A percentile compares a stretch with the other conserved stretches of the same genome.
phyloP scores from a whole-genome alignment of 495 filamentous ascomycete genomes.

The Cairneyella variabilis region DNA sequence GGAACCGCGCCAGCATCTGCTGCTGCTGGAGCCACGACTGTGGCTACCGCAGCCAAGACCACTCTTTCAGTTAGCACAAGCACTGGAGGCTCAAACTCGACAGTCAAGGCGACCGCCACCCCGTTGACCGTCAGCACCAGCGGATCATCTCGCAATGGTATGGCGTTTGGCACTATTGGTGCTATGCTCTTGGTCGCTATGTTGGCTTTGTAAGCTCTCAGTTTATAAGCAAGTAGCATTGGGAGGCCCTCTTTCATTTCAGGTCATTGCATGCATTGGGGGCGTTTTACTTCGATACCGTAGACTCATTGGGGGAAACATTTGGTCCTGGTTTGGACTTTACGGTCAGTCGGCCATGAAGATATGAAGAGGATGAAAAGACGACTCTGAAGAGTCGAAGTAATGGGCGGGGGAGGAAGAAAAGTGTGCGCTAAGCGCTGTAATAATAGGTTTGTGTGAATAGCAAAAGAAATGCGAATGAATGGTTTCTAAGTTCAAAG shows the following conservation, averaged over 20 bases:
- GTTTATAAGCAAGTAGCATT: not conserved
- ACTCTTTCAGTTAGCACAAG: constrained; percentile 1
- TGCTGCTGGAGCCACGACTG: not conserved
- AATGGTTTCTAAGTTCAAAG: no score
- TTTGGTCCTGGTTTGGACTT: constrained; percentile 12
- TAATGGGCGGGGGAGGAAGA: no score
- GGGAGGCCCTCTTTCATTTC: not conserved
- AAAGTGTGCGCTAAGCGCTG: no score
- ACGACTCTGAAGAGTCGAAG: no score
- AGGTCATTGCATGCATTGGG: constrained; percentile 5
- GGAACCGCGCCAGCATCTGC: constrained; percentile 12
- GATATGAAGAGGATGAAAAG: no score
- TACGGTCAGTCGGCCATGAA: constrained; percentile 22
- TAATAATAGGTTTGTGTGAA: no score
- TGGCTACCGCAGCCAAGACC: constrained; percentile 3
- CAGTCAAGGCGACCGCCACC: constrained; percentile 1
- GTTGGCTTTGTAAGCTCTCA: constrained; percentile 22
- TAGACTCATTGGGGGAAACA: constrained; percentile 4
- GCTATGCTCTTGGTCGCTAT: constrained; percentile 14
- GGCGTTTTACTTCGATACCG: constrained; percentile 15
- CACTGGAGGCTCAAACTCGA: constrained; percentile 1
- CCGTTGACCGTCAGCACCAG: not conserved
- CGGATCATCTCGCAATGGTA: constrained; percentile 3
- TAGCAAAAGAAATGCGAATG: no score
- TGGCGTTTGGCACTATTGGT: constrained; percentile 14